phyloP scores from a whole-genome alignment of 441 rosid species.

The Populus hybrid region DNA sequence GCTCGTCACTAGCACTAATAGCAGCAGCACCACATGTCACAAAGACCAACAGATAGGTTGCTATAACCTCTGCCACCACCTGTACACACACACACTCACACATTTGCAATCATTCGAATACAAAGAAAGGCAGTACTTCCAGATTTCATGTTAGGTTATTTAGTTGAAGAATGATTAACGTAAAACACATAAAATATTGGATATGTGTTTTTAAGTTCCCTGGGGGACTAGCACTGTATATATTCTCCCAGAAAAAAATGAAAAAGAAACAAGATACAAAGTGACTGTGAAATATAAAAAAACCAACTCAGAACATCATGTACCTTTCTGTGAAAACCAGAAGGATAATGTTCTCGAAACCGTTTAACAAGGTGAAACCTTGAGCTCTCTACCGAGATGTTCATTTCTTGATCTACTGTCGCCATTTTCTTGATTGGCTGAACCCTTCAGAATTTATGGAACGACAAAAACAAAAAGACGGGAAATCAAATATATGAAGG shows the following conservation, averaged over 20 bases:
- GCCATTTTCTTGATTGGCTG: constrained; percentile 24
- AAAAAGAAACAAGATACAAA: not conserved
- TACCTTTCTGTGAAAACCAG: constrained; percentile 47
- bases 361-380: constrained; percentile 7
- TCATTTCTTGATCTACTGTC: constrained; percentile 14
- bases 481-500: not conserved
- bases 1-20: constrained; percentile 35
- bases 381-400: constrained; percentile 19
- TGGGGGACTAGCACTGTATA: not conserved
- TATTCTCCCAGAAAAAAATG: not conserved
- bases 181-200: not conserved
- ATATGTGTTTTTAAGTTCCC: not conserved
- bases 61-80: constrained; percentile 59
- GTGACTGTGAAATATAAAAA: not conserved
- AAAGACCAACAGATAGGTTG: constrained; percentile 56
- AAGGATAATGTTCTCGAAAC: constrained; percentile 31
- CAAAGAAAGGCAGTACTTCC: no score
- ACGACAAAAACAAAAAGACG: not conserved
- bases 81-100: constrained; percentile 3
- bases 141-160: not conserved
- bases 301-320: not conserved
- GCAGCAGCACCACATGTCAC: constrained; percentile 56
- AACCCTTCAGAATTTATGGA: not conserved
- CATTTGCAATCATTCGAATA: not conserved
- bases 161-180: not conserved